Base-by-base conservation (phyloP, 495 filamentous ascomycete species). In the Penicillium canescens region DNA sequence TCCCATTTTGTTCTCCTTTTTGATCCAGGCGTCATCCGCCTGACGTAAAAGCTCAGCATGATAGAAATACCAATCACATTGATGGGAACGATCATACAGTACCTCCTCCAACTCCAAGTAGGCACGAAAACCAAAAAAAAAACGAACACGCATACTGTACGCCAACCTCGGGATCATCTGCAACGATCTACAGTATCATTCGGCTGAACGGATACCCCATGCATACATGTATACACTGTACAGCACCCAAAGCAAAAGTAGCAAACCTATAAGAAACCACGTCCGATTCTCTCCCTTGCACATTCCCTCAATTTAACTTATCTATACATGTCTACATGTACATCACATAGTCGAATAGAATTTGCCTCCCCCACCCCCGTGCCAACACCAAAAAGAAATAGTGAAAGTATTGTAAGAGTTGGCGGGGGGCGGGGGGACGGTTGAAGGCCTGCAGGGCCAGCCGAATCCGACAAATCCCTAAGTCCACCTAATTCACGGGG, bases 41-140 rank as follows among this genome's bases (percentile, higher is more conserved):
- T 50, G 52, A 49, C 36, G 2, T 45, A 66, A 66, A 60, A 65
- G 57, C 52, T 57, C 31, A 61, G 54, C 63, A 61, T 55, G 43
- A 64, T 65, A 65, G 56, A 56, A 57, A 63, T 56, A 45, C 28
- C 42, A 59, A 55, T 37, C 42, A 49, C 38, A 34, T 35, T 28
- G 28, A 39, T 23, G 24, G 26, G 36, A 52, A 18, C 5, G 13
- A 34, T 4, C 36, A 36, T 12, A 18, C 26, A 31, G 18, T 18
- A 23, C 42, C 24, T 45, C 8, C n/a, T 31, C 28, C 28, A 31
- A 21, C 14, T 23, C 4, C 3, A 45, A 13, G 21, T 21, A 21
- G 10, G 26, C 31, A 21, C 4, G 13, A 23, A 13, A 42, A 5
- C 1, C 8, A 33, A 4, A 50, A 16, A 26, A 33, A 14, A 40